Evolutionary conservation across 164 flowering plant genomes (phyloP), one percentile per base, ranked within the genome.

Genomic region (Nymphaea colorata): DNA sequence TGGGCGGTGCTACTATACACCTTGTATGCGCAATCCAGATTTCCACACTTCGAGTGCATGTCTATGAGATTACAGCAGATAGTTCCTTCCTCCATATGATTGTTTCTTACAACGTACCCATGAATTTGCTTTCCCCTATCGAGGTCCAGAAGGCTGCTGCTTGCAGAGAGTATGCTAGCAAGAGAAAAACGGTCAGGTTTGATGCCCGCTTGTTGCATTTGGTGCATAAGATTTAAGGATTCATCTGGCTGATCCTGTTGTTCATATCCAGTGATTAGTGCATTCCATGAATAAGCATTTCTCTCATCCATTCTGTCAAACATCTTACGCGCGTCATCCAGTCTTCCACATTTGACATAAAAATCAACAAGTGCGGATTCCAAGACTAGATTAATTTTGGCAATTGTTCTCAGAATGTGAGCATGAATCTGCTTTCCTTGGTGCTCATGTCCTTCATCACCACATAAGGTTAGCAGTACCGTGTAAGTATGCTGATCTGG

Each of bases 231-330:
- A 15, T 47, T 53, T 12, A 68, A 5, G 4, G 77, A 74, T 61
- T 64, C 67, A 47, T 65, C 62, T 25, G 69, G 15, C 25, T 62
- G 42, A 61, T 44, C 68, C 41, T 65, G 63, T 66, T 75, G 69
- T 45, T 65, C 59, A 44, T 62, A 72, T 64, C 72, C 69, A 44
- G 12, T 72, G 43, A 75, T 66, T 65, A 75, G 11, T 12, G 77
- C 67, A 55, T 68, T 75, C 75, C 77, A 75, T 55, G 77, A 60
- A 59, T 68, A 67, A 4, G 75, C 69, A 63, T 71, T 69, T 51
- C 72, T 68, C 59, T 68, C 69, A 44, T 41, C 55, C 75, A 75
- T 76, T 42, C 64, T 36, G 70, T 67, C 3, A 67, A 74, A 70
- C 62, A 70, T 47, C 45, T 55, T 42, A 18, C 11, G 55, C 14